Evolutionary conservation across 805 yeast genomes (phyloP).

Genomic region (Suhomyces sp.): DNA sequence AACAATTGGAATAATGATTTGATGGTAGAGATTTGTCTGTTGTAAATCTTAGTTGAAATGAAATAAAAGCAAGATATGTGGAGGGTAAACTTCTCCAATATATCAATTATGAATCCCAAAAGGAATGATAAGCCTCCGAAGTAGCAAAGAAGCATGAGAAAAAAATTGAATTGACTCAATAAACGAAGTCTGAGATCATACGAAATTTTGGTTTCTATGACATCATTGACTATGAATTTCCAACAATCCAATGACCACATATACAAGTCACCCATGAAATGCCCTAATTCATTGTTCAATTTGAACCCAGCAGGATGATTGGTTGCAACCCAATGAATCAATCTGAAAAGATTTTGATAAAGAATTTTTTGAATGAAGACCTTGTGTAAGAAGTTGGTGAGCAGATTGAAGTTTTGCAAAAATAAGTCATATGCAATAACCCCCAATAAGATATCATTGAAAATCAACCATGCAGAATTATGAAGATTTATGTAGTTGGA

Average conservation of each 20-base stretch:
- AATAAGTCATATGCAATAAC: constrained; percentile 49
- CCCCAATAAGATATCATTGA: constrained; percentile 82
- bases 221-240: constrained; percentile 22
- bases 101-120: constrained; percentile 65
- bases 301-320: constrained; percentile 92
- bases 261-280: constrained; percentile 81
- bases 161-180: constrained; percentile 3
- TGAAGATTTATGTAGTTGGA: constrained; percentile 71
- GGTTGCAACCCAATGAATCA: constrained; percentile 71
- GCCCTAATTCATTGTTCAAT: constrained; percentile 80
- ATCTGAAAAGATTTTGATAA: constrained; percentile 43
- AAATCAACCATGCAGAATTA: constrained; percentile 83
- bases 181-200: constrained; percentile 2
- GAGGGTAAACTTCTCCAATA: constrained; percentile 57
- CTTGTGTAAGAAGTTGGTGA: constrained; percentile 23
- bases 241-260: constrained; percentile 82
- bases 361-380: constrained; percentile 37
- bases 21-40: constrained; percentile 68
- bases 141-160: constrained; percentile 23
- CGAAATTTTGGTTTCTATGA: constrained; percentile 6
- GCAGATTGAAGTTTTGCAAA: constrained; percentile 30
- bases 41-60: constrained; percentile 75
- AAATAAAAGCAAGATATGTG: constrained; percentile 78
- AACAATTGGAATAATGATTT: constrained; percentile 79
- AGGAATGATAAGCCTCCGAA: constrained; percentile 69